Percentiles rank a stretch among this genome's conserved stretches.
Evolutionary conservation across 306 rosid genomes (phyloP).

Genomic region (Prunus salicina): DNA sequence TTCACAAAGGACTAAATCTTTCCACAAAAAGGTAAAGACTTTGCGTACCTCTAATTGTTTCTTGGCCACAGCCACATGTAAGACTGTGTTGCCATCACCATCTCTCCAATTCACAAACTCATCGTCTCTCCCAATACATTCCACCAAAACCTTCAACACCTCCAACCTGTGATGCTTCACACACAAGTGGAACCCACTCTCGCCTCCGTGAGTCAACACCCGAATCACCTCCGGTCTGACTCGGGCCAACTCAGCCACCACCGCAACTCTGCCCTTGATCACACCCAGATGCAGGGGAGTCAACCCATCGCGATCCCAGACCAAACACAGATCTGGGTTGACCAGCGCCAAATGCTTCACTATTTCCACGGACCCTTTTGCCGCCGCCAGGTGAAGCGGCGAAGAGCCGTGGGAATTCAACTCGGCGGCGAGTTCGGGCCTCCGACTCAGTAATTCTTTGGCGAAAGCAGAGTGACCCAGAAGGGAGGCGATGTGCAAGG

Average conservation of each 20-base stretch:
- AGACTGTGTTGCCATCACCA: conserved; percentile 21
- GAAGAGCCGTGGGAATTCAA: conserved; percentile 12
- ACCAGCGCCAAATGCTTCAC: conserved; percentile 12
- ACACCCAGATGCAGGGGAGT: conserved; percentile 36
- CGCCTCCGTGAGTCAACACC: conserved; percentile 18
- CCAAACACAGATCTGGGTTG: conserved; percentile 27
- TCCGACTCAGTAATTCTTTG: conserved; percentile 9
- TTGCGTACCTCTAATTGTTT: conserved; percentile 26
- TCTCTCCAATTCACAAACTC: conserved; percentile 29
- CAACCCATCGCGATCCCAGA: conserved; percentile 19
- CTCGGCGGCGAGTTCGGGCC: conserved; percentile 16
- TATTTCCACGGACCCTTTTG: conserved; percentile 25
- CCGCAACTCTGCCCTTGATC: conserved; percentile 26
- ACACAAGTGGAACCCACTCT: conserved; percentile 25
- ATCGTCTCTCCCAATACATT: conserved; percentile 14
- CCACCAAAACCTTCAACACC: conserved; percentile 29
- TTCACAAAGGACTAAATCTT: not conserved
- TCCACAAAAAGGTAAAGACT: not conserved
- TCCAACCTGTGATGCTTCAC: conserved; percentile 27
- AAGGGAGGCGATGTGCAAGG: conserved; percentile 27
- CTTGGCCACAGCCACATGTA: conserved; percentile 27
- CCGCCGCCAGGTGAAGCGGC: conserved; percentile 31
- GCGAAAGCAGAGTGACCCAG: conserved; percentile 30
- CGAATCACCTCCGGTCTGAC: conserved; percentile 21
- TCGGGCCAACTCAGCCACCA: conserved; percentile 20